Percentiles rank a stretch among this genome's conserved stretches.
These are phyloP conservation scores for Monotropa hypopitys DNA, from an alignment of 179 eudicot species.

Conservation along the genomic window DNA sequence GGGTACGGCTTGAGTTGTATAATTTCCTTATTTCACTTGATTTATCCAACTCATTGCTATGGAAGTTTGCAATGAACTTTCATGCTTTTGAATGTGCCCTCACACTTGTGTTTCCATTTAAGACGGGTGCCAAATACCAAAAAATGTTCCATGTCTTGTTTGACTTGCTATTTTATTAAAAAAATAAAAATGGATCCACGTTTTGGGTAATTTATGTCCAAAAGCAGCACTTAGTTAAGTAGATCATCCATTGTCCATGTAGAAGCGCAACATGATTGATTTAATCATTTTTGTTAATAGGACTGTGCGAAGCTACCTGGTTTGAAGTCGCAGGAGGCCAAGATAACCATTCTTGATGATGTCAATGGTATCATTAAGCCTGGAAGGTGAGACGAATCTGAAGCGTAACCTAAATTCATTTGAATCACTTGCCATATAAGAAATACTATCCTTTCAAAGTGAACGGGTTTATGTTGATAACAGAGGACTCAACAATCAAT, in stretches of 20 bases:
- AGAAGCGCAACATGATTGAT: not conserved
- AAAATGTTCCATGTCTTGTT: not conserved
- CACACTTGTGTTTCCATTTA: not conserved
- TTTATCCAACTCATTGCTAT: not conserved
- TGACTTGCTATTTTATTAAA: not conserved
- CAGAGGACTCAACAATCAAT: not conserved
- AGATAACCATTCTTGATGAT: slow-evolving; percentile 41
- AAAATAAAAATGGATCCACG: not conserved
- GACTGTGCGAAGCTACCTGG: slow-evolving; percentile 44
- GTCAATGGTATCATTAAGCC: slow-evolving; percentile 74
- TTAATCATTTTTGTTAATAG: slow-evolving; percentile 18
- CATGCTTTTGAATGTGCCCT: too few species aligned
- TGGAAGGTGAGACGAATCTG: slow-evolving; percentile 41
- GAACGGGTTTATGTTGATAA: not conserved
- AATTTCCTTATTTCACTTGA: not conserved
- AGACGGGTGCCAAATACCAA: not conserved
- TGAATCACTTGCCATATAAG: not conserved
- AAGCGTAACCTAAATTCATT: not conserved
- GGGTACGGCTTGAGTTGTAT: not conserved
- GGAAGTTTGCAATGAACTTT: not conserved
- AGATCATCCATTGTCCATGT: not conserved
- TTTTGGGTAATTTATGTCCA: not conserved
- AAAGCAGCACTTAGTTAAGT: not conserved
- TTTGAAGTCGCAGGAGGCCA: slow-evolving; percentile 39
- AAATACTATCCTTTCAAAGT: not conserved